These are phyloP conservation scores for Obelidium mucronatum DNA, from an alignment of 192 early-diverging fungal species.

Conservation along the genomic window DNA sequence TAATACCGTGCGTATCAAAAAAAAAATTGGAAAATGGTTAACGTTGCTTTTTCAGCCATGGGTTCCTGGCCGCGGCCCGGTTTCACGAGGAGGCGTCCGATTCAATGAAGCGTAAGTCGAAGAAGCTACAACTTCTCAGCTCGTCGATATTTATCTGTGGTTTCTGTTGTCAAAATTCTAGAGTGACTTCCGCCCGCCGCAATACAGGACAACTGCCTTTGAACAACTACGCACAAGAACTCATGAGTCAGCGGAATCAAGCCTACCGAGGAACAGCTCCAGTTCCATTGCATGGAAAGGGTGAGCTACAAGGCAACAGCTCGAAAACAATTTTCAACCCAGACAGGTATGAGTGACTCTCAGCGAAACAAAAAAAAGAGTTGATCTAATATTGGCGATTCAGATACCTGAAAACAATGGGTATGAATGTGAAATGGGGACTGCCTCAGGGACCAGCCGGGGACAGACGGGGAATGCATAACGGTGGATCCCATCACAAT, in stretches of 20 bases:
- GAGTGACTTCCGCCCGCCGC: no score
- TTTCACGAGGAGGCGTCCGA: conserved; percentile 40
- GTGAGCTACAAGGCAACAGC: conserved; percentile 17
- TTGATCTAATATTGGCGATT: background rate
- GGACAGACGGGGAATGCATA: background rate
- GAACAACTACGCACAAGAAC: no score
- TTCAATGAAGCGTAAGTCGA: conserved; percentile 57
- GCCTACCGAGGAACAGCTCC: conserved; percentile 11
- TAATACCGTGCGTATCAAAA: conserved; percentile 29
- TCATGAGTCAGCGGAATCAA: background rate
- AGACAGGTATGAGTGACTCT: conserved; percentile 30
- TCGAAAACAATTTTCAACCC: conserved; percentile 51
- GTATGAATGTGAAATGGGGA: conserved; percentile 50
- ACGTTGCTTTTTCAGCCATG: conserved; percentile 32
- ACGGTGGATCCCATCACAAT: no score
- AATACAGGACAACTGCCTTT: no score
- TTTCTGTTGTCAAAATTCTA: no score
- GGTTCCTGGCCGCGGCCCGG: conserved; percentile 33
- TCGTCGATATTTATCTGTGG: no score
- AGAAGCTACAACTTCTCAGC: no score
- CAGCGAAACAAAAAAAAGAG: background rate
- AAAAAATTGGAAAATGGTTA: background rate
- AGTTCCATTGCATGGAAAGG: conserved; percentile 9
- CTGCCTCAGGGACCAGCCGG: background rate
- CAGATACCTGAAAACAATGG: conserved; percentile 51